Conservation (phyloP, 768 basidiomycete species). For the Tephrocybe rancida region DNA sequence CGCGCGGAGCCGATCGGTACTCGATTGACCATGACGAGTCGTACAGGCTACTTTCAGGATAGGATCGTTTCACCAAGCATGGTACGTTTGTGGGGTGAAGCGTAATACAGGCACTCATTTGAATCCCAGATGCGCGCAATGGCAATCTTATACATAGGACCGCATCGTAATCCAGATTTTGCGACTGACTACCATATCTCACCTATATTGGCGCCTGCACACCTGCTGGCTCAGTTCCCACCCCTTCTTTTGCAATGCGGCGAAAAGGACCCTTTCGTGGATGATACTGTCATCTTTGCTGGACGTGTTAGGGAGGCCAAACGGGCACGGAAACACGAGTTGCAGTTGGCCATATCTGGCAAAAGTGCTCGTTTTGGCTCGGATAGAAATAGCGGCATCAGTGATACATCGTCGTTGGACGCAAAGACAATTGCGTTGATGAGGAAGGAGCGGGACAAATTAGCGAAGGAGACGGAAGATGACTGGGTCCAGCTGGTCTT, state of each 20-base stretch:
- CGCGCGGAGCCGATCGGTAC: conserved; percentile 72
- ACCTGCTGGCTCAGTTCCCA: conserved; percentile 90
- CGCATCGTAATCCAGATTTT: conserved; percentile 92
- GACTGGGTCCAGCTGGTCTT: conserved; percentile 96
- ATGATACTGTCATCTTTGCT: conserved; percentile 96
- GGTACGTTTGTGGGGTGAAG: conserved; percentile 57
- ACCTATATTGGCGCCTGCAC: conserved; percentile 85
- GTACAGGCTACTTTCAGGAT: conserved; percentile 93
- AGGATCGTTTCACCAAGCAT: conserved; percentile 93
- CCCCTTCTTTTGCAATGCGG: conserved; percentile 94
- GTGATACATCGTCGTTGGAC: conserved; percentile 32
- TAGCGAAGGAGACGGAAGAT: conserved; percentile 75
- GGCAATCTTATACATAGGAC: conserved; percentile 97
- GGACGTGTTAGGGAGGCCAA: conserved; percentile 96
- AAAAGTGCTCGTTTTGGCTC: conserved; percentile 67
- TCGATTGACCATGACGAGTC: conserved; percentile 91
- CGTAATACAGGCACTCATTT: conserved; percentile 4
- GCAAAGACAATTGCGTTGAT: conserved; percentile 38
- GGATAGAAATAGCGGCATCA: conserved; percentile 59
- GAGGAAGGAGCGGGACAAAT: conserved; percentile 60
- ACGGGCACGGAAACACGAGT: conserved; percentile 73
- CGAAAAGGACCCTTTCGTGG: conserved; percentile 93
- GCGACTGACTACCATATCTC: conserved; percentile 95
- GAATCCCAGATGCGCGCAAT: conserved; percentile 93
- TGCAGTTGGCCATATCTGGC: conserved; percentile 62